A percentile compares a stretch with the other conserved stretches of the same genome.
Evolutionary conservation across 2,329 filamentous ascomycete species (phyloP).

Genomic region (Ceratocystis cacaofunesta): DNA sequence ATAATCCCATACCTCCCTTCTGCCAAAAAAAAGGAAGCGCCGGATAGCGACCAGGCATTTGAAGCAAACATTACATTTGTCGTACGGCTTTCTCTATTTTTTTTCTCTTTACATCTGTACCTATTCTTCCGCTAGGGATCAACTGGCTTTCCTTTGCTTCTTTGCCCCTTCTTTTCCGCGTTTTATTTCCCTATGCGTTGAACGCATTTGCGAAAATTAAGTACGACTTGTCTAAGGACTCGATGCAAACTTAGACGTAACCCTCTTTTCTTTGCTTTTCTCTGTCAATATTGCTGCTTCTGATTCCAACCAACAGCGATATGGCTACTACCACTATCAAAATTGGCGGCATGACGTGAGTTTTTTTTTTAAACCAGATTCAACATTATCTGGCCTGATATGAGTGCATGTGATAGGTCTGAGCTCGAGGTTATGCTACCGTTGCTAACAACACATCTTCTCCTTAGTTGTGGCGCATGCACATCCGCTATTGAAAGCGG

Average conservation of each 20-base stretch:
- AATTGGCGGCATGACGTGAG: slow-evolving; percentile 73
- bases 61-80: neutral
- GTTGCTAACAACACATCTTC: neutral
- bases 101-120: neutral
- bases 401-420: neutral
- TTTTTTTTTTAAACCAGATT: slow-evolving; percentile 19
- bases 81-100: too few species aligned
- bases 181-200: neutral
- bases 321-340: slow-evolving; percentile 85
- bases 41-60: neutral
- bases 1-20: neutral
- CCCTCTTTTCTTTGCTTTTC: slow-evolving; percentile 5
- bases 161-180: neutral
- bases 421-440: neutral
- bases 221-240: neutral
- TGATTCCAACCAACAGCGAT: slow-evolving; percentile 12
- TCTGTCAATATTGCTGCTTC: slow-evolving; percentile 3
- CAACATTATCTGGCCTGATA: neutral
- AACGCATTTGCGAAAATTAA: neutral
- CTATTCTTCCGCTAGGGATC: neutral
- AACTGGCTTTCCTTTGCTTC: neutral
- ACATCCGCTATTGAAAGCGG: slow-evolving; percentile 89
- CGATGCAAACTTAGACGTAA: slow-evolving; percentile 1
- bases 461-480: slow-evolving; percentile 60
- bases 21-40: neutral